Conservation (phyloP, 2,329 filamentous ascomycete genomes). For the Fusarium sp. region DNA sequence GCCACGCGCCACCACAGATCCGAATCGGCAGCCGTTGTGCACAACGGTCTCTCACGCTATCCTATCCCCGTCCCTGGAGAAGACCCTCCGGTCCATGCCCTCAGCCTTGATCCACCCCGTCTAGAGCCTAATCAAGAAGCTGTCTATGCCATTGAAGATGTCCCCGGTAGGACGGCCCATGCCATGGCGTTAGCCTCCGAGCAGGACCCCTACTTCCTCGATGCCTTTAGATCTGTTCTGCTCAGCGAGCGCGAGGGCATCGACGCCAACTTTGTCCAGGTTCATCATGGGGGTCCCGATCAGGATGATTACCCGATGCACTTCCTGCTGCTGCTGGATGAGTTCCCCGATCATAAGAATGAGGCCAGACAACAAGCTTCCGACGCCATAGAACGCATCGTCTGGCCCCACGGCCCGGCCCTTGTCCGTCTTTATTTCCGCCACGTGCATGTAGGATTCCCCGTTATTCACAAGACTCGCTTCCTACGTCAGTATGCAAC, state of each 20-base stretch:
- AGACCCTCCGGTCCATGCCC: background rate
- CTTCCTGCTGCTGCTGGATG: slow-evolving; percentile 60
- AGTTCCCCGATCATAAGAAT: slow-evolving; percentile 59
- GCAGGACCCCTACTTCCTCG: slow-evolving; percentile 61
- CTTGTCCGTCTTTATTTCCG: slow-evolving; percentile 61
- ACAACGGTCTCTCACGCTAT: slow-evolving; percentile 43
- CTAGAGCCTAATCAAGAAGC: slow-evolving; percentile 19
- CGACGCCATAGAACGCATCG: slow-evolving; percentile 57
- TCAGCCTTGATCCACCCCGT: slow-evolving; percentile 18
- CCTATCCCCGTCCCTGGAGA: slow-evolving; percentile 14
- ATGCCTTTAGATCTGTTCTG: slow-evolving; percentile 61
- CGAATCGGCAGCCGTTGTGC: slow-evolving; percentile 44
- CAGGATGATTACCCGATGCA: slow-evolving; percentile 58
- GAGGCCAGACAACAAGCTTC: slow-evolving; percentile 55
- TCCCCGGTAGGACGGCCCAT: slow-evolving; percentile 57
- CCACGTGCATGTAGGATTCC: slow-evolving; percentile 60
- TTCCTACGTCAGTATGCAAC: slow-evolving; percentile 56
- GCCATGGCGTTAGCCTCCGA: slow-evolving; percentile 60
- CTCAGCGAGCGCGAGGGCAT: slow-evolving; percentile 59
- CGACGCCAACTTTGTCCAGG: slow-evolving; percentile 60
- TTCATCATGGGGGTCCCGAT: slow-evolving; percentile 53
- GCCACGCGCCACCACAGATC: slow-evolving; percentile 15
- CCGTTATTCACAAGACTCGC: slow-evolving; percentile 59
- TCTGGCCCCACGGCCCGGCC: slow-evolving; percentile 55
- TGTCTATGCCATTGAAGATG: slow-evolving; percentile 58